Base-by-base conservation (phyloP, 345 rosid species). In the Erysimum cheiranthoides region DNA sequence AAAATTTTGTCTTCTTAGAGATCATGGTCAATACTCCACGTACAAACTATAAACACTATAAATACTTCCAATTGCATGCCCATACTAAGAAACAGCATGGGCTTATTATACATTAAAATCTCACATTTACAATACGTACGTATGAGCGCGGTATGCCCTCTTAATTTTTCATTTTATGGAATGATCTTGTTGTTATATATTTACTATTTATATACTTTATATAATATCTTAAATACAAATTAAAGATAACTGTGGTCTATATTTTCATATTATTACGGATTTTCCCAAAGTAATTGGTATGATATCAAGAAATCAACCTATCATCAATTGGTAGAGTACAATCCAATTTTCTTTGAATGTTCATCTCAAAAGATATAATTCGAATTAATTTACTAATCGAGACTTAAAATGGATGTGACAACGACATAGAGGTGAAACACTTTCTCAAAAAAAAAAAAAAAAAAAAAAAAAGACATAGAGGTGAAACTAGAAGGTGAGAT, bases 361-460 rank as follows among this genome's bases (percentile, higher is more conserved):
- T n/a, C 39, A n/a, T n/a, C 39, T 57, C 61, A 31, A 6, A 8
- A 31, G 4, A n/a, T 27, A 12, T 11, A 52, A 18, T 50, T 50
- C 5, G 25, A 49, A 25, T 10, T 11, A 21, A n/a, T 30, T 53
- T 56, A 56, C 38, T 34, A 58, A 16, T 32, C 25, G 25, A 4
- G 40, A n/a, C 8, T 58, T 1, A n/a, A 3, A 21, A 21, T 40
- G 66, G 40, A 34, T 25, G 34, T 39, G 66, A 21, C 14, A 39
- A 60, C 47, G 65, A 61, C 47, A 28, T 12, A 60, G 64, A 11
- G 16, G 16, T 39, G 17, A 68, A 46, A 32, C 74, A 42, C 8
- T n/a, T n/a, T n/a, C n/a, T n/a, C n/a, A n/a, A n/a, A n/a, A n/a
- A n/a, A n/a, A n/a, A n/a, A n/a, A n/a, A n/a, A n/a, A n/a, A n/a